Conservation (phyloP, 2,329 filamentous ascomycete genomes). For the Amphichorda felina region DNA sequence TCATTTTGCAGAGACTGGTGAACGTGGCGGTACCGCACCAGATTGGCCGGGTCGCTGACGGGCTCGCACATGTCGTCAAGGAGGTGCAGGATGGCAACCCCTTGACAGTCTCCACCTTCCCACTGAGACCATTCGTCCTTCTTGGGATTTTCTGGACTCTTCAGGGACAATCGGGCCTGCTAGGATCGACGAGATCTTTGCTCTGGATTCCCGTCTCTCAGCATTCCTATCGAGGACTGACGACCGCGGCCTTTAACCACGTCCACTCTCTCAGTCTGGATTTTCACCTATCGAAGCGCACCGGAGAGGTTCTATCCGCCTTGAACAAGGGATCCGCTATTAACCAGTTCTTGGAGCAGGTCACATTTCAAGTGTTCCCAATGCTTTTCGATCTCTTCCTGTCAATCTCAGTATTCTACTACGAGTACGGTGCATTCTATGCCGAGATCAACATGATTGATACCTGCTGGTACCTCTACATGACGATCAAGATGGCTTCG, state of each 20-base stretch:
- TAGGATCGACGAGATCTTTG: slow-evolving; percentile 70
- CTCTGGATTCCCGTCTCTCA: slow-evolving; percentile 96
- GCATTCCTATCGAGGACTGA: slow-evolving; percentile 90
- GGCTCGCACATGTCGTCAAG: slow-evolving; percentile 44
- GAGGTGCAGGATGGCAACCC: slow-evolving; percentile 28
- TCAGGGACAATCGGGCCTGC: slow-evolving; percentile 78
- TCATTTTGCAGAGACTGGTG: slow-evolving; percentile 69
- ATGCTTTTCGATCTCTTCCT: slow-evolving; percentile 87
- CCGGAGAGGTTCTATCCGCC: slow-evolving; percentile 88
- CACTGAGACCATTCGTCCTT: slow-evolving; percentile 19
- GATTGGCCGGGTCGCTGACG: slow-evolving; percentile 67
- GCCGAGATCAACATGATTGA: slow-evolving; percentile 81
- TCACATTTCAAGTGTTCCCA: slow-evolving; percentile 90
- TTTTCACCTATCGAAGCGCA: slow-evolving; percentile 93
- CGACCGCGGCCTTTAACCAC: slow-evolving; percentile 92
- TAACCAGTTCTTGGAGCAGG: slow-evolving; percentile 91
- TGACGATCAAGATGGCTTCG: slow-evolving; percentile 92
- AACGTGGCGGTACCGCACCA: slow-evolving; percentile 80
- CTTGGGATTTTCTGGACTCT: slow-evolving; percentile 65
- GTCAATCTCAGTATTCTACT: slow-evolving; percentile 70
- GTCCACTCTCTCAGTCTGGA: slow-evolving; percentile 91
- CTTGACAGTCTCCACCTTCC: slow-evolving; percentile 20
- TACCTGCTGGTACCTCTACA: slow-evolving; percentile 91
- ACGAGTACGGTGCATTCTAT: slow-evolving; percentile 53
- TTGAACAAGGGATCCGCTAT: slow-evolving; percentile 93